Conservation (phyloP, 139 green algal species). For the Haematococcus sp. region DNA sequence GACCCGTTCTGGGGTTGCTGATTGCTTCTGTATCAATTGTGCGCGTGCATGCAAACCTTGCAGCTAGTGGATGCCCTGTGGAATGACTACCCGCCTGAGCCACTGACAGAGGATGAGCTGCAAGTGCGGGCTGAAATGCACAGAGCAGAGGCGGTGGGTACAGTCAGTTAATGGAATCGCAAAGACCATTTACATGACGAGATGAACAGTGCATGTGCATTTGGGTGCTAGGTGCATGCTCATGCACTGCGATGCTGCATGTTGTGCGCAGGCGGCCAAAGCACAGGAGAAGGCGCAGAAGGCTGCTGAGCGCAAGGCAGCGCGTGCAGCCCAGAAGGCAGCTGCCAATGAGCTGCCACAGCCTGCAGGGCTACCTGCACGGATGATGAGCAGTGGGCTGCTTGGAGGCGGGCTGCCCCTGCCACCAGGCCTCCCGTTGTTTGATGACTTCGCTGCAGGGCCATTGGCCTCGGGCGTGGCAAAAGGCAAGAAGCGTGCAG, state of each 20-base stretch:
- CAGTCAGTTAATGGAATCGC: too few species aligned
- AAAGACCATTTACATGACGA: too few species aligned
- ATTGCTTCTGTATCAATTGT: too few species aligned
- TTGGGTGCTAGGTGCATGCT: too few species aligned
- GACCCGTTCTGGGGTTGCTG: too few species aligned
- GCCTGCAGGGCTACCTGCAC: neutral
- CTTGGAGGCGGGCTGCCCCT: neutral
- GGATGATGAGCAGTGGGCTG: neutral
- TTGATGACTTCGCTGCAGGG: neutral
- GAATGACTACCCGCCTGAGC: constrained; percentile 3
- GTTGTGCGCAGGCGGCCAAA: neutral
- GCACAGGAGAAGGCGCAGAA: constrained; percentile 1
- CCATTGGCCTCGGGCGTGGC: neutral
- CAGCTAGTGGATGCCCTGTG: constrained; percentile 2
- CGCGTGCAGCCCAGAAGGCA: neutral
- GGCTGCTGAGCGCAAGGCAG: neutral
- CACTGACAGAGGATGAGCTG: constrained; percentile 2
- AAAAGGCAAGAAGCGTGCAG: neutral
- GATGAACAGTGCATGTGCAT: too few species aligned
- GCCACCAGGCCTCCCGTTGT: neutral
- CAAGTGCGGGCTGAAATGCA: neutral
- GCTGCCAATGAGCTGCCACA: neutral
- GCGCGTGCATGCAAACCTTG: neutral
- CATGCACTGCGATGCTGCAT: neutral
- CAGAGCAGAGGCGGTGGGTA: too few species aligned